phyloP scores from a whole-genome alignment of 176 grass and related monocot species.

The Rhynchospora tenuis region DNA sequence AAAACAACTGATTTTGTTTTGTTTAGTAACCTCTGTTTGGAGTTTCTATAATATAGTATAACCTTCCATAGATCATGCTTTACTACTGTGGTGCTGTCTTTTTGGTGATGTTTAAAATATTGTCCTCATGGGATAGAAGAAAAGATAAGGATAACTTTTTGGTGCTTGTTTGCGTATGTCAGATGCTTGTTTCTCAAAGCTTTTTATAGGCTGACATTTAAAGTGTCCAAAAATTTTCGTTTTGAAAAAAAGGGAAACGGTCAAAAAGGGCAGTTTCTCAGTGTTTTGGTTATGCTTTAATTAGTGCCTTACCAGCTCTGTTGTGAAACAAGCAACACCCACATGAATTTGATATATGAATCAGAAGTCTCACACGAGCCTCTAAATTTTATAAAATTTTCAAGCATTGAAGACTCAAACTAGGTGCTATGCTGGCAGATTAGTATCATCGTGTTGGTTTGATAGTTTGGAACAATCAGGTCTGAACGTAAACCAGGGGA shows the following conservation, averaged over 20 bases:
- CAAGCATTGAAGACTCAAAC: neutral
- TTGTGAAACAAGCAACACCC: neutral
- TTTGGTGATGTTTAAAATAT: constrained; percentile 8
- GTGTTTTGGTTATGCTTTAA: neutral
- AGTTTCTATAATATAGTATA: constrained; percentile 14
- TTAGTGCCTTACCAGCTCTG: neutral
- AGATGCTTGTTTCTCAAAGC: neutral
- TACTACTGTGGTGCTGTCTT: neutral
- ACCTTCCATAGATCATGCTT: constrained; percentile 2
- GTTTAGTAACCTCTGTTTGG: constrained; percentile 1
- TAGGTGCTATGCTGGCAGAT: neutral
- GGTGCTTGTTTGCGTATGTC: neutral
- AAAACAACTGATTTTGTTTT: constrained; percentile 11
- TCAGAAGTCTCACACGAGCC: neutral
- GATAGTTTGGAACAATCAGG: neutral
- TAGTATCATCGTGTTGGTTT: neutral
- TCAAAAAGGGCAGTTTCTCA: neutral
- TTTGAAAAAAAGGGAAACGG: neutral
- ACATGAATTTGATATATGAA: neutral
- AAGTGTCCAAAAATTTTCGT: neutral
- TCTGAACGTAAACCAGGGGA: neutral
- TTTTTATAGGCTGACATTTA: constrained; percentile 7
- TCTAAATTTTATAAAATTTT: neutral
- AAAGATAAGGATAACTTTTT: neutral
- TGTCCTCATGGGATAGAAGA: neutral